Percentiles rank a stretch among this genome's conserved stretches.
These are phyloP conservation scores for Neopestalotiopsis sp. DNA, from an alignment of 2,329 filamentous ascomycete species.

Conservation along the genomic window DNA sequence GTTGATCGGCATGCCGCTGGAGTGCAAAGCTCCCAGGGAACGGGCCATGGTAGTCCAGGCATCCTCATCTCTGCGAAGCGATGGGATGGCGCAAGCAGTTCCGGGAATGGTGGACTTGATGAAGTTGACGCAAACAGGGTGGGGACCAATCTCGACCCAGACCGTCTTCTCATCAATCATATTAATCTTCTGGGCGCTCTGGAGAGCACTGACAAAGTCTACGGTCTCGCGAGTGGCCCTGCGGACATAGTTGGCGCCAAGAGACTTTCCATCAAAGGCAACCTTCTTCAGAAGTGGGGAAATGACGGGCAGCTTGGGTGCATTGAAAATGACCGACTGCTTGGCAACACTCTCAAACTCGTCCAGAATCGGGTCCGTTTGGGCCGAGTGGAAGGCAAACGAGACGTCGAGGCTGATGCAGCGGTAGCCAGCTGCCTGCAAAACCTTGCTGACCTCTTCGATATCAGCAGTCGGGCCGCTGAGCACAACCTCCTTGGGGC, in stretches of 20 bases:
- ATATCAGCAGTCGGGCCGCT: slow-evolving; percentile 58
- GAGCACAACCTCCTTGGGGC: slow-evolving; percentile 65
- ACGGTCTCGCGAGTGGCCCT: slow-evolving; percentile 68
- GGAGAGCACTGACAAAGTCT: slow-evolving; percentile 46
- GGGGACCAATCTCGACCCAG: slow-evolving; percentile 73
- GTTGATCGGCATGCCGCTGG: slow-evolving; percentile 66
- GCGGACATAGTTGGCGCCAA: slow-evolving; percentile 65
- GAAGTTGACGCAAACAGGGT: slow-evolving; percentile 60
- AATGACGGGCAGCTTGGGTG: slow-evolving; percentile 54
- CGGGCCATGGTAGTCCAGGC: slow-evolving; percentile 58
- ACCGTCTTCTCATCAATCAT: slow-evolving; percentile 60
- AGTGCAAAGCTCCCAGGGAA: slow-evolving; percentile 59
- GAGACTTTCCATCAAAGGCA: slow-evolving; percentile 39
- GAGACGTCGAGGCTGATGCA: slow-evolving; percentile 54
- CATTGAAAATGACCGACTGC: slow-evolving; percentile 42
- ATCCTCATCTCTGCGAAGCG: slow-evolving; percentile 60
- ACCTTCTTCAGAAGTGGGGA: slow-evolving; percentile 30
- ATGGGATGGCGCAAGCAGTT: slow-evolving; percentile 47
- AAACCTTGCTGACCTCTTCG: slow-evolving; percentile 47
- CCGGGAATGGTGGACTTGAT: neutral
- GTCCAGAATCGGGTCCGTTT: slow-evolving; percentile 61
- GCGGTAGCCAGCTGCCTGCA: slow-evolving; percentile 44
- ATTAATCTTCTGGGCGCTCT: neutral
- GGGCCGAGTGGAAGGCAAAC: slow-evolving; percentile 60
- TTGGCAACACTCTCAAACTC: slow-evolving; percentile 58